Evolutionary conservation across 257 asterid species (phyloP), one percentile per base, ranked within the genome.

Genomic region (Cruciata laevipes): DNA sequence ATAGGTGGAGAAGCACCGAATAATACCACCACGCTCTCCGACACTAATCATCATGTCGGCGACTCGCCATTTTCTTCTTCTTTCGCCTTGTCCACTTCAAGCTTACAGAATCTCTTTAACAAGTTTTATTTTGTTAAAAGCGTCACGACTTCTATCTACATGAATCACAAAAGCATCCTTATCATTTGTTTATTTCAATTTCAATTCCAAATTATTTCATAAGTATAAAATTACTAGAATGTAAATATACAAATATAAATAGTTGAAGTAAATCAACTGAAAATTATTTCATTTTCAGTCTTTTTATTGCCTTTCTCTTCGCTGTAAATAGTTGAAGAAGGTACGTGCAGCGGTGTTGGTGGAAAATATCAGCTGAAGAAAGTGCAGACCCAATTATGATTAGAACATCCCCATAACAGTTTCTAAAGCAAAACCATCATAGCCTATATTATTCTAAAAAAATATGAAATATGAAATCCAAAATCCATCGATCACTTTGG

Each of bases 11-110:
- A 20, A 42, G 75, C 55, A 16, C 53, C 75, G 79, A 73, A 72
- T 71, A 25, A 76, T 76, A 73, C 60, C 57, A 78, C 79, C 84
- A 80, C 81, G 84, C 84, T 74, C 63, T 53, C 77, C 77, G 82
- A 80, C 84, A 80, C 16, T 69, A 70, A 73, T 80, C 67, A 80
- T 80, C 0, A 32, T 76, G 81, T 74, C 83, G 76, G 40, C 65
- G 72, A 42, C 51, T 42, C 18, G 14, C 66, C 37, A 63, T 42
- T 53, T 30, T 53, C 23, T 32, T 17, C 47, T 31, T 60, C 65
- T 70, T 55, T 21, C 66, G 52, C 66, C 13, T 11, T 57, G 32
- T 35, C 53, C 57, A 51, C 5, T 52, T 42, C 51, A 42, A 42
- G n/a, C 51, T 42, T 37, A 7, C 1, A 37, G 12, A 37, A 7